Evolutionary conservation across 2,329 filamentous ascomycete genomes (phyloP).

Genomic region (Claviceps cyperi): DNA sequence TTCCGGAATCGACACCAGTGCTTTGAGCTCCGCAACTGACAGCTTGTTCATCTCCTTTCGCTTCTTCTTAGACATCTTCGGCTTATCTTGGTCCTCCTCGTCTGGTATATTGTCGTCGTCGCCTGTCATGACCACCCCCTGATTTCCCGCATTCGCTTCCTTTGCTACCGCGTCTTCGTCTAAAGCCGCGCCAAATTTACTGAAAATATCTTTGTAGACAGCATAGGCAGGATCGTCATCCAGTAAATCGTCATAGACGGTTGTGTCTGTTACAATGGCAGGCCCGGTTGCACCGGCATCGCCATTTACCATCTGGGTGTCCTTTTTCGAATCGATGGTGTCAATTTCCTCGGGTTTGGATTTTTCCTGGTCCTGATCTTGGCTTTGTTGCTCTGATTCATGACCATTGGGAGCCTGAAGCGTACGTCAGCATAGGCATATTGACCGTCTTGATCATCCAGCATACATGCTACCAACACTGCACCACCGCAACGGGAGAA

Average conservation of each 20-base stretch:
- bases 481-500: neutral
- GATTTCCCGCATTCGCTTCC: conserved; percentile 54
- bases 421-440: neutral
- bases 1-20: conserved; percentile 78
- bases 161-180: conserved; percentile 49
- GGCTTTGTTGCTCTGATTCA: neutral
- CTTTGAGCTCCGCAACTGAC: conserved; percentile 90
- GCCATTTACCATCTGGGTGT: neutral
- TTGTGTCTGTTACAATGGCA: conserved; percentile 28
- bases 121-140: conserved; percentile 71
- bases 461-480: neutral
- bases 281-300: conserved; percentile 12
- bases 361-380: conserved; percentile 2
- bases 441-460: neutral
- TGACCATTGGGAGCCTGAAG: neutral
- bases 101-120: conserved; percentile 79
- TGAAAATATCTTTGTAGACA: conserved; percentile 71
- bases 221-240: conserved; percentile 66
- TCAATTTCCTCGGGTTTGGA: conserved; percentile 10
- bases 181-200: conserved; percentile 55
- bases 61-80: conserved; percentile 86
- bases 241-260: conserved; percentile 44
- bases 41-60: conserved; percentile 82
- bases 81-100: conserved; percentile 54
- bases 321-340: conserved; percentile 15